Percentiles rank a stretch among this genome's conserved stretches.
Conservation (phyloP, 306 rosid genomes). For the Cicer bijugum region DNA sequence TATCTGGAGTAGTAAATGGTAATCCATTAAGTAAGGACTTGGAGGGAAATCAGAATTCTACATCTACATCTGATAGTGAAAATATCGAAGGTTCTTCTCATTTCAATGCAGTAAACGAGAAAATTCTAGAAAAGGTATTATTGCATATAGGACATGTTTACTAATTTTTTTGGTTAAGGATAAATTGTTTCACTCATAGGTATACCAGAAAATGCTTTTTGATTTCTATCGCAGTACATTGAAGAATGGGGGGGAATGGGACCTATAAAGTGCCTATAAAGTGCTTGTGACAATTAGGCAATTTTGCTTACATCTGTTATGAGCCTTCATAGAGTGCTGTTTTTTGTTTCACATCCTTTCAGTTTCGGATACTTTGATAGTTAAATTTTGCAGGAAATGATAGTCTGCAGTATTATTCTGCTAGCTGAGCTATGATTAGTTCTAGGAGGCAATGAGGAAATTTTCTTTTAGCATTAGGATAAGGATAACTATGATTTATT, state of each 20-base stretch:
- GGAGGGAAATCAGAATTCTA: constrained; percentile 52
- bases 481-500: neutral
- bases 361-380: constrained; percentile 28
- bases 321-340: constrained; percentile 23
- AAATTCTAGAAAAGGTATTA: constrained; percentile 55
- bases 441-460: neutral
- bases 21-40: constrained; percentile 47
- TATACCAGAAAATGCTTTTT: constrained; percentile 20
- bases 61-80: constrained; percentile 48
- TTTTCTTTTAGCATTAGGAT: constrained; percentile 21
- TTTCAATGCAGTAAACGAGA: constrained; percentile 47
- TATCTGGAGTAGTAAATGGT: constrained; percentile 67
- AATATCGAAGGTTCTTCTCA: constrained; percentile 49
- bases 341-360: constrained; percentile 7
- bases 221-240: constrained; percentile 19
- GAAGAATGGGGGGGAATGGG: constrained; percentile 4
- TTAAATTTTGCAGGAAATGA: constrained; percentile 17
- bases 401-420: constrained; percentile 20
- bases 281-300: constrained; percentile 23
- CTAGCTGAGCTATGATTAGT: constrained; percentile 3
- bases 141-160: constrained; percentile 8
- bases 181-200: constrained; percentile 25
- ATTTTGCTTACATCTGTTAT: neutral
- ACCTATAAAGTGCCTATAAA: neutral
- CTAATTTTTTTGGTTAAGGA: constrained; percentile 7